Evolutionary conservation across 768 basidiomycete genomes (phyloP).

Genomic region (Tulasnella sp.): DNA sequence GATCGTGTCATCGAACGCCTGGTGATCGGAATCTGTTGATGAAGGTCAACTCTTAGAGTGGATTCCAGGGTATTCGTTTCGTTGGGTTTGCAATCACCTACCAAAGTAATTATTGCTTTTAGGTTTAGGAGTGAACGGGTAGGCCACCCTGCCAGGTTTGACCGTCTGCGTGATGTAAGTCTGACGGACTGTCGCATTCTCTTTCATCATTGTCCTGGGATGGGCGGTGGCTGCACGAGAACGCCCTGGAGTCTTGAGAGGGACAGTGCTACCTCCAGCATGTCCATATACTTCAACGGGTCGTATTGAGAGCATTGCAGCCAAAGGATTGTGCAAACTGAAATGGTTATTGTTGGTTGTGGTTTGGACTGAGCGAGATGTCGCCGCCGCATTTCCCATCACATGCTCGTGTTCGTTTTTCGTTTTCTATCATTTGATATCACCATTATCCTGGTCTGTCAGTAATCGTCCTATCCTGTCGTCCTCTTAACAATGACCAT

Average conservation of each 20-base stretch:
- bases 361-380: background rate
- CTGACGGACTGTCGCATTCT: constrained; percentile 1
- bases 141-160: constrained; percentile 1
- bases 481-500: too few relatives aligned
- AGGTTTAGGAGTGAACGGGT: constrained; percentile 7
- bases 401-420: background rate
- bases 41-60: background rate
- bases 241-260: constrained; percentile 4
- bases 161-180: background rate
- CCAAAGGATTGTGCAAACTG: background rate
- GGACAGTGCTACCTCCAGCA: background rate
- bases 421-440: too few relatives aligned
- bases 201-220: constrained; percentile 10
- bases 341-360: background rate
- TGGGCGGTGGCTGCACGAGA: background rate
- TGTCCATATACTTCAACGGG: background rate
- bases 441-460: too few relatives aligned
- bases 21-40: background rate
- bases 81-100: background rate
- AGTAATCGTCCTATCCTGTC: too few relatives aligned
- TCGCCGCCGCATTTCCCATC: background rate
- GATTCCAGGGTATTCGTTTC: background rate
- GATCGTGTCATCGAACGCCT: background rate
- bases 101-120: background rate
- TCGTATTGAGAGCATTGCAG: constrained; percentile 10